phyloP scores from a whole-genome alignment of 2,329 filamentous ascomycete species.

The Colletotrichum cuscutae region DNA sequence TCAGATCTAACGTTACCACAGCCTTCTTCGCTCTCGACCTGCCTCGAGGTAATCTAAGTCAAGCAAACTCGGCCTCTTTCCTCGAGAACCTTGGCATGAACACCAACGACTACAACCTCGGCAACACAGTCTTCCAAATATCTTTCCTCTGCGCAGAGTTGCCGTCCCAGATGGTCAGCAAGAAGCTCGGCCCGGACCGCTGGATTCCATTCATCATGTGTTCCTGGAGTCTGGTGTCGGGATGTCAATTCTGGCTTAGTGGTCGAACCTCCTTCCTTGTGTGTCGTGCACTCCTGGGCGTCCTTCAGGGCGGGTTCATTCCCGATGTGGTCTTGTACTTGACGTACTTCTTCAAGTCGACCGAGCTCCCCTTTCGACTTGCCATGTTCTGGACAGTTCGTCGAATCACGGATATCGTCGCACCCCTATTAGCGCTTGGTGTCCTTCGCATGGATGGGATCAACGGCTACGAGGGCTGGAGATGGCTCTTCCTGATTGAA shows the following conservation, averaged over 20 bases:
- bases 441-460: constrained; percentile 42
- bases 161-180: constrained; percentile 69
- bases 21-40: constrained; percentile 41
- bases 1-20: background rate
- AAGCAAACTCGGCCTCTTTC: constrained; percentile 40
- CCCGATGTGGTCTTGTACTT: constrained; percentile 41
- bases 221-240: constrained; percentile 36
- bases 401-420: constrained; percentile 40
- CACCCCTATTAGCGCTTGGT: constrained; percentile 41
- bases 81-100: constrained; percentile 52
- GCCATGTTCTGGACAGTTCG: constrained; percentile 41
- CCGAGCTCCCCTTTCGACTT: constrained; percentile 40
- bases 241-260: constrained; percentile 44
- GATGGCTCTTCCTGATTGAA: constrained; percentile 37
- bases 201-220: constrained; percentile 44
- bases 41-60: constrained; percentile 39
- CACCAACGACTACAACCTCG: constrained; percentile 61
- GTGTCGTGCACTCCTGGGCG: constrained; percentile 50
- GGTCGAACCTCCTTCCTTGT: constrained; percentile 51
- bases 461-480: constrained; percentile 39
- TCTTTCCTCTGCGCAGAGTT: constrained; percentile 67
- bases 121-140: constrained; percentile 64
- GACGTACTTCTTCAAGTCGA: constrained; percentile 42
- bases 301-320: constrained; percentile 59
- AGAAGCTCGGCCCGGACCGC: constrained; percentile 53